Evolutionary conservation across 805 yeast genomes (phyloP).

Genomic region (Brettanomyces custersianus): DNA sequence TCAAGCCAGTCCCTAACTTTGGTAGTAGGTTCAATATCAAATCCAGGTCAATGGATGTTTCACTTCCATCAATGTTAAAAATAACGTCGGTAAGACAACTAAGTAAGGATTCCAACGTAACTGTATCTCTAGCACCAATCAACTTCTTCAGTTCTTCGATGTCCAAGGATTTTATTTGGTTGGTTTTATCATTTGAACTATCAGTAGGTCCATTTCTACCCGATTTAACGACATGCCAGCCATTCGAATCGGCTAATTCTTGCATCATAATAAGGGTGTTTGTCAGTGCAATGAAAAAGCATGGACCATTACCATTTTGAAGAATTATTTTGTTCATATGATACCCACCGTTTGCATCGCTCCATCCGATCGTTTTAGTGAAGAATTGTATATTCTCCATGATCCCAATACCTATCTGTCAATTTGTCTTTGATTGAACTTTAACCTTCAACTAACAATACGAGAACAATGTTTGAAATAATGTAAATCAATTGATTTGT

Average conservation of each 20-base stretch:
- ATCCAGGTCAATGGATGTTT: conserved; percentile 19
- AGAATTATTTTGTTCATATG: conserved; percentile 49
- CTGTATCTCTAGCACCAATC: conserved; percentile 6
- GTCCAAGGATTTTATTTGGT: conserved; percentile 4
- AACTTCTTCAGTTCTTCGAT: background rate
- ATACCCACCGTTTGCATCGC: conserved; percentile 14
- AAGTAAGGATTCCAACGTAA: conserved; percentile 28
- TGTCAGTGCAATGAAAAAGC: conserved; percentile 72
- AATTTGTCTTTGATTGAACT: no score
- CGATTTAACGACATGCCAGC: conserved; percentile 1
- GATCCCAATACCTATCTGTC: no score
- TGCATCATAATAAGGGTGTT: conserved; percentile 55
- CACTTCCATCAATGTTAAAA: conserved; percentile 19
- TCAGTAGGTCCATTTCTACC: background rate
- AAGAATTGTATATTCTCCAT: no score
- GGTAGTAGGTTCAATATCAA: conserved; percentile 51
- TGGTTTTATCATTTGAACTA: background rate
- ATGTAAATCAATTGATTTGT: no score
- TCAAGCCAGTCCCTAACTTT: conserved; percentile 22
- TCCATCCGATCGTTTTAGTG: conserved; percentile 23
- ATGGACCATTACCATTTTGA: conserved; percentile 82
- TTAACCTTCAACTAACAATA: no score
- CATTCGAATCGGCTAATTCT: conserved; percentile 20
- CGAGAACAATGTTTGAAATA: no score
- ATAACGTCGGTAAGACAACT: conserved; percentile 38